These are phyloP conservation scores for Ophiostoma piceae DNA, from an alignment of 2,329 filamentous ascomycete genomes.

Conservation along the genomic window DNA sequence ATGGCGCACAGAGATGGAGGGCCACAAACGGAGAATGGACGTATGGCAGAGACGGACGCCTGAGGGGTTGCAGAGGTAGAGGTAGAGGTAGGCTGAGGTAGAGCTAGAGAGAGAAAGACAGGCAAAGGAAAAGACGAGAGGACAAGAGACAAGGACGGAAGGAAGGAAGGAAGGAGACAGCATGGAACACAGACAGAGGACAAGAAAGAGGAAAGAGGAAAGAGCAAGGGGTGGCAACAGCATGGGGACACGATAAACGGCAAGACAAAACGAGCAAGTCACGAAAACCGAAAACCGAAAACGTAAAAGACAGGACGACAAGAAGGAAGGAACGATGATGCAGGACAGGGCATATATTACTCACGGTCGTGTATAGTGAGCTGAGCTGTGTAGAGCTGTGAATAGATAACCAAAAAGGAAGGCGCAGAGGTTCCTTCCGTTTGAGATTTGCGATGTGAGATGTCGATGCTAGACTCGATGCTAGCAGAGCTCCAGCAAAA, in stretches of 20 bases:
- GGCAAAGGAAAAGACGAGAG: neutral
- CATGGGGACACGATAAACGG: neutral
- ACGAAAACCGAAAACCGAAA: too few relatives aligned
- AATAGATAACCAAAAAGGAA: neutral
- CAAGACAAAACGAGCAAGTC: neutral
- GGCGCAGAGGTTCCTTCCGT: neutral
- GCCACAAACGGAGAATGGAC: slow-evolving; percentile 4
- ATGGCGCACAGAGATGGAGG: slow-evolving; percentile 12
- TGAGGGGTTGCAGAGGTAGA: neutral
- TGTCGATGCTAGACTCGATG: neutral
- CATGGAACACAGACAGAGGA: neutral
- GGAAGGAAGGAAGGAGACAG: neutral
- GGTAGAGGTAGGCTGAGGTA: too few relatives aligned
- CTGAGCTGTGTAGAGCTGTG: neutral
- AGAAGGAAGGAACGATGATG: neutral
- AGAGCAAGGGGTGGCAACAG: neutral
- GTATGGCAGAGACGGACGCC: neutral
- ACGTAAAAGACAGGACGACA: neutral
- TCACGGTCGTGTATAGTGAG: neutral
- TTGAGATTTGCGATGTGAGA: neutral
- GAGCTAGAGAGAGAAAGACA: neutral
- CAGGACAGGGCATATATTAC: neutral
- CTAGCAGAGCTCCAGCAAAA: neutral
- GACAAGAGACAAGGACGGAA: neutral
- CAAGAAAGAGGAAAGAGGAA: neutral